Evolutionary conservation across 331 rosid species (phyloP), one percentile per base, ranked within the genome.

Genomic region (Quercus phellos): DNA sequence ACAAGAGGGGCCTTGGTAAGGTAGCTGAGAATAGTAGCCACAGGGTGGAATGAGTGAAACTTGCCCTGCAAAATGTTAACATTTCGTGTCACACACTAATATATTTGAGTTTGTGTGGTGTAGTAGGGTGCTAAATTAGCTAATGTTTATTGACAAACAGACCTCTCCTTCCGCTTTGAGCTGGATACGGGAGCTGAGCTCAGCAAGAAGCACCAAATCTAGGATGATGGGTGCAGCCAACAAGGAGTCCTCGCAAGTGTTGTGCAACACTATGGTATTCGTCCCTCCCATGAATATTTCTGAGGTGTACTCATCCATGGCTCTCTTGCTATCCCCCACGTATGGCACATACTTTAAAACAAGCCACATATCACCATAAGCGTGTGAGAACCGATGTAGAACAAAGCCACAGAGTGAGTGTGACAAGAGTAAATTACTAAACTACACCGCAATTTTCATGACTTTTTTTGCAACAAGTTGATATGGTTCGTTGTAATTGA

Each of bases 281-380:
- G 60, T 87, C 67, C 97, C 99, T 29, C 99, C 98, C 98, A 94
- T 87, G 90, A 94, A 94, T 78, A 94, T 94, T 88, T 94, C 97
- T 7, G 98, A 94, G 24, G 93, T 88, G 87, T 94, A 94, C 81
- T 94, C 98, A 86, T 94, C 98, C 97, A 94, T 85, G 38, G 98
- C 98, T 63, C 98, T 89, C 87, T 94, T 94, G 89, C 96, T 92
- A 73, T 94, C 98, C 30, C 78, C 96, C 69, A 94, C 97, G 26
- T 90, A 94, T 5, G 98, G 98, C 82, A 94, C 97, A 78, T 92
- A 94, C 98, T 91, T 50, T 50, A 68, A 46, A 38, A 56, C 4
- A 75, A 82, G 69, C 12, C 6, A 61, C 59, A 68, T 22, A 68
- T 42, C 51, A 11, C 24, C 38, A 0, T 18, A 55, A 24, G 54